Percentiles rank a stretch among this genome's conserved stretches.
phyloP scores from a whole-genome alignment of 2,329 filamentous ascomycete species.

The Periconia sp. region DNA sequence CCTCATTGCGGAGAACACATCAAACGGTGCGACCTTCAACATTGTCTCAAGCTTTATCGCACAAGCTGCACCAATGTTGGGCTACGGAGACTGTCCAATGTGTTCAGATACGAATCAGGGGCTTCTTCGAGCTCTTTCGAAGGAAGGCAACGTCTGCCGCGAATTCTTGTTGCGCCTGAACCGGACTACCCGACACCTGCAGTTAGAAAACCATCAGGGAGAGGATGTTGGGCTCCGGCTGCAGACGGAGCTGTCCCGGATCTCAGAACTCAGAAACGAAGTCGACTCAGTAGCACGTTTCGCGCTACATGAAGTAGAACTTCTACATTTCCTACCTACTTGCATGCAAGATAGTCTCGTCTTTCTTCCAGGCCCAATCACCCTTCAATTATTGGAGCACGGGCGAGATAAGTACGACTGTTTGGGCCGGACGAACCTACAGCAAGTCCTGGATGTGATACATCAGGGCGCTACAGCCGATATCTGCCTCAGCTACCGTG shows the following conservation, averaged over 20 bases:
- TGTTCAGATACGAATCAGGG: not conserved
- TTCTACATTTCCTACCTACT: not conserved
- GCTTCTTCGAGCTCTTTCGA: not conserved
- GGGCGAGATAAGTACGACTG: not conserved
- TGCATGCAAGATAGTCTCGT: not conserved
- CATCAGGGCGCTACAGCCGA: too few species aligned
- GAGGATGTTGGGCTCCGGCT: not conserved
- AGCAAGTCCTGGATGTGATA: slow-evolving; percentile 4
- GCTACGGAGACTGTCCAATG: slow-evolving; percentile 5
- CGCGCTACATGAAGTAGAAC: not conserved
- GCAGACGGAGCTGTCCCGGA: not conserved
- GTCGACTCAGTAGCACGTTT: not conserved
- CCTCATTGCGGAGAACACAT: not conserved
- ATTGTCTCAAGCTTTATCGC: not conserved
- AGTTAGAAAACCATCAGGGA: not conserved
- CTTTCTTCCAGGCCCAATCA: slow-evolving; percentile 1
- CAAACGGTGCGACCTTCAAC: not conserved
- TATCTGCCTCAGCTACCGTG: too few species aligned
- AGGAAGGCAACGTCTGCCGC: not conserved
- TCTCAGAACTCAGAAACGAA: too few species aligned
- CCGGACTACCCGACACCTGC: not conserved
- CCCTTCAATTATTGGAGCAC: not conserved
- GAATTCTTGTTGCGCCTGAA: slow-evolving; percentile 1
- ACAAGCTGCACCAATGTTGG: slow-evolving; percentile 3
- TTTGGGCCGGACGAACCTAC: slow-evolving; percentile 4